These are phyloP conservation scores for Aspergillus ellipticus DNA, from an alignment of 495 filamentous ascomycete genomes.

Conservation along the genomic window DNA sequence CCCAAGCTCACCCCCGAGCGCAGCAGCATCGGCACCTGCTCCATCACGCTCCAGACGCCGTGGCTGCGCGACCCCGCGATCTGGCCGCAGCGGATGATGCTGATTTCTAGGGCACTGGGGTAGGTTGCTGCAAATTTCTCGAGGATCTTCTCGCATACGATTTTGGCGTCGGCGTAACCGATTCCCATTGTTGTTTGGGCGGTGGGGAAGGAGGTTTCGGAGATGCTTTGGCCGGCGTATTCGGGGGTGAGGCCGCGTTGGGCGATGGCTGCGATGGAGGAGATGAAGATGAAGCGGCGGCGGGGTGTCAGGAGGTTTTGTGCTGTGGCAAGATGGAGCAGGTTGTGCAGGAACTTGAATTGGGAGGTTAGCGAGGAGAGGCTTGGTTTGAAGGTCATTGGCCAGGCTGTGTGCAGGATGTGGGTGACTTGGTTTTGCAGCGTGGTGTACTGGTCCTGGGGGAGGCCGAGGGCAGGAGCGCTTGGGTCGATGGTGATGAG, in stretches of 20 bases:
- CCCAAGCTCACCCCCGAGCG: slow-evolving; percentile 31
- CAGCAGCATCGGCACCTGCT: slow-evolving; percentile 38
- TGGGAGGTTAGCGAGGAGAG: slow-evolving; percentile 29
- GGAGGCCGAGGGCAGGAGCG: neutral
- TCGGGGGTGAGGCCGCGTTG: slow-evolving; percentile 7
- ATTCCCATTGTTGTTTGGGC: slow-evolving; percentile 9
- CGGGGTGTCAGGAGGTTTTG: neutral
- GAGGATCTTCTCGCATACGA: slow-evolving; percentile 32
- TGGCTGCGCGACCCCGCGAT: slow-evolving; percentile 24
- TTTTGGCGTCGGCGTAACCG: slow-evolving; percentile 33
- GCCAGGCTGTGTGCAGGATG: slow-evolving; percentile 41
- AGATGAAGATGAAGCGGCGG: slow-evolving; percentile 18
- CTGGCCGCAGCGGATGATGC: slow-evolving; percentile 27
- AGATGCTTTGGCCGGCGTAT: slow-evolving; percentile 6
- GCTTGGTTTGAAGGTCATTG: slow-evolving; percentile 32
- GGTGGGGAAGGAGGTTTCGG: slow-evolving; percentile 7
- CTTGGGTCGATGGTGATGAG: neutral
- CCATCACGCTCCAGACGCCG: slow-evolving; percentile 26
- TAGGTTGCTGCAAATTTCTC: slow-evolving; percentile 6
- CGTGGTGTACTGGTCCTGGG: neutral
- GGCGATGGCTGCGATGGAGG: slow-evolving; percentile 16
- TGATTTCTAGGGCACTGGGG: slow-evolving; percentile 16
- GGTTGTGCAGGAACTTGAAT: slow-evolving; percentile 25
- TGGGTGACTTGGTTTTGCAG: slow-evolving; percentile 24
- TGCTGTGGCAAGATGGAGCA: slow-evolving; percentile 21